Percentiles rank a stretch among this genome's conserved stretches.
These are phyloP conservation scores for Crithidia brevicula DNA, from an alignment of 208 protist genomes.

Conservation along the genomic window DNA sequence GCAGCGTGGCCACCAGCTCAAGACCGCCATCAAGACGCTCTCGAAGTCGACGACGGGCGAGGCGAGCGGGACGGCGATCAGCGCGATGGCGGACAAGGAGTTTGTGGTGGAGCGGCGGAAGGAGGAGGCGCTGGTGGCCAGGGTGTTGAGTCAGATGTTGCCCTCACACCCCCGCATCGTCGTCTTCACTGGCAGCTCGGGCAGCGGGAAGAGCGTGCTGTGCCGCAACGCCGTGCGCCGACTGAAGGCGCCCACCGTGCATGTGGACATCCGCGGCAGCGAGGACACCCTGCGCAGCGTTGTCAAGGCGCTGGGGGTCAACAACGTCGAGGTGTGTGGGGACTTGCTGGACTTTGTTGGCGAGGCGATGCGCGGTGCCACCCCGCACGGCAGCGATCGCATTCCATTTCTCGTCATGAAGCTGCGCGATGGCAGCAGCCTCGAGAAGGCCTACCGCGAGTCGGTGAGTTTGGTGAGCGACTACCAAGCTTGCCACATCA, in stretches of 20 bases:
- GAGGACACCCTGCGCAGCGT: conserved; percentile 73
- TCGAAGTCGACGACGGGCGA: conserved; percentile 12
- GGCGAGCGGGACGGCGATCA: neutral
- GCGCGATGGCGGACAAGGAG: conserved; percentile 4
- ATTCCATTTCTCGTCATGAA: conserved; percentile 77
- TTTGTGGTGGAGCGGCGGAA: conserved; percentile 26
- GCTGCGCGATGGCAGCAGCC: conserved; percentile 62
- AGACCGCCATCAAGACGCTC: conserved; percentile 40
- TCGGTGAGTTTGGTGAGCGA: conserved; percentile 73
- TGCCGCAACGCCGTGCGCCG: conserved; percentile 50
- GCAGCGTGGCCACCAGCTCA: conserved; percentile 56
- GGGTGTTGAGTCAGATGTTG: conserved; percentile 38
- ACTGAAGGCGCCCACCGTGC: conserved; percentile 62
- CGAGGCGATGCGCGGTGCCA: conserved; percentile 45
- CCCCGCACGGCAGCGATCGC: conserved; percentile 28
- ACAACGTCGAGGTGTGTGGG: conserved; percentile 84
- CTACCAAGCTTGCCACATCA: conserved; percentile 66
- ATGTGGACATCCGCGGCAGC: conserved; percentile 68
- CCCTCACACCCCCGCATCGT: conserved; percentile 49
- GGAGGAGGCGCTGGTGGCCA: conserved; percentile 40
- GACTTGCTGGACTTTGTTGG: conserved; percentile 78
- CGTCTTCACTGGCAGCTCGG: conserved; percentile 64
- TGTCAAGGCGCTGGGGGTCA: conserved; percentile 69
- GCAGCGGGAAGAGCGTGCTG: conserved; percentile 66
- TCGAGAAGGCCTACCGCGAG: conserved; percentile 76